Evolutionary conservation across 179 eudicot species (phyloP), one percentile per base, ranked within the genome.

Genomic region (Patellifolia procumbens): DNA sequence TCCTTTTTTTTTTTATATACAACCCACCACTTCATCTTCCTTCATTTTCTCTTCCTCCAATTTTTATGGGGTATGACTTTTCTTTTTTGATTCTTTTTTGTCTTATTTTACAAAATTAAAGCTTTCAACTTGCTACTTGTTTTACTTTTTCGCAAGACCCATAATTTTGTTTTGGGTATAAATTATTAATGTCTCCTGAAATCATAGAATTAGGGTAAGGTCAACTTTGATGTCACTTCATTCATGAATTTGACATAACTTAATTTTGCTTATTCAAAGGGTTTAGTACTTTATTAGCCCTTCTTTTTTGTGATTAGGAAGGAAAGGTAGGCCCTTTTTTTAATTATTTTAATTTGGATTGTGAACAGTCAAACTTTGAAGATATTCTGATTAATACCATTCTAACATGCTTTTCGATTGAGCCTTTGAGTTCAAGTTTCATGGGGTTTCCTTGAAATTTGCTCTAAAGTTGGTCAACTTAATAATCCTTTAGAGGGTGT

Each of bases 341-440:
- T 63, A 4, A 15, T n/a, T 65, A 10, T 7, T 16, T 7, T 29
- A 16, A 2, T 68, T 26, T 16, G 39, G 56, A 46, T 67, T 8
- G 26, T 46, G 26, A 48, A 24, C 58, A 49, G 73, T 68, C 73
- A 68, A 68, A 68, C 16, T 28, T 68, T 12, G 48, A 53, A 53
- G 35, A 68, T 48, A 46, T 68, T 46, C 39, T 48, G 39, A 46
- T 68, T 46, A 46, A 29, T 48, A 12, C 53, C 49, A 43, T 12
- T 68, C 55, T 24, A 24, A 43, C 72, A 22, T 68, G 55, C 37
- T 45, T 68, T 68, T 67, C 13, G 4, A 68, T 68, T 46, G 52
- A 68, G 11, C 58, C 73, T 68, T 68, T 68, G 20, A 15, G 58
- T 49, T 68, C 39, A 68, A 68, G 73, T 68, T 68, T 68, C 58